These are phyloP conservation scores for Wickerhamomyces subpelliculosus DNA, from an alignment of 805 yeast genomes.

Conservation along the genomic window DNA sequence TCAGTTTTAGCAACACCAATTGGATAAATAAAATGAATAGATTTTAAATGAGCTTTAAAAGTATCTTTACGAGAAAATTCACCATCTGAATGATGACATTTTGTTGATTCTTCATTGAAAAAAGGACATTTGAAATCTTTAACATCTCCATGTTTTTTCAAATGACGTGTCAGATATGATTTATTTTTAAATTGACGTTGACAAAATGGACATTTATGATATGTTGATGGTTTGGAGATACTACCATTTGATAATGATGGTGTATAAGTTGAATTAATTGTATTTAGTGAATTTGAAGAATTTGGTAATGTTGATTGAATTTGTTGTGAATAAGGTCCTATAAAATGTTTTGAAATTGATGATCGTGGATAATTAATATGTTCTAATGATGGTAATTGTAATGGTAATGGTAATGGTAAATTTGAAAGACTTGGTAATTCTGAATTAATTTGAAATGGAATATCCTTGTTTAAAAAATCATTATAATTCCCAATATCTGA, in stretches of 20 bases:
- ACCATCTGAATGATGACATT: constrained; percentile 61
- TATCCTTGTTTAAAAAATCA: constrained; percentile 16
- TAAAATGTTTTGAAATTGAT: background rate
- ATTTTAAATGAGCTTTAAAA: constrained; percentile 69
- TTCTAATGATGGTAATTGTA: background rate
- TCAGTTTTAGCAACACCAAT: constrained; percentile 62
- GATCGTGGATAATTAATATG: background rate
- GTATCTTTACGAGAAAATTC: constrained; percentile 76
- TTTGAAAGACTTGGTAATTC: constrained; percentile 4
- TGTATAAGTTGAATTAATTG: constrained; percentile 18
- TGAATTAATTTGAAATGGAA: constrained; percentile 11
- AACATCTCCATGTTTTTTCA: constrained; percentile 69
- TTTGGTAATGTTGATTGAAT: no score
- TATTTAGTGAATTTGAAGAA: no score
- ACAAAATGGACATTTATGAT: constrained; percentile 55
- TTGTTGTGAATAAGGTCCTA: background rate
- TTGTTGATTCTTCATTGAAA: constrained; percentile 30
- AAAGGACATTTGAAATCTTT: constrained; percentile 82
- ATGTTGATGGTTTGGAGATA: constrained; percentile 7
- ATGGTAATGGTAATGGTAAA: no score
- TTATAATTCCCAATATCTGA: constrained; percentile 2
- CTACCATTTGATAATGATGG: background rate
- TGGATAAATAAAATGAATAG: constrained; percentile 73
- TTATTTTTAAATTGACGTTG: constrained; percentile 64
- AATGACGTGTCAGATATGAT: constrained; percentile 77